phyloP scores from a whole-genome alignment of 306 rosid genomes.

The Medicago arabica region DNA sequence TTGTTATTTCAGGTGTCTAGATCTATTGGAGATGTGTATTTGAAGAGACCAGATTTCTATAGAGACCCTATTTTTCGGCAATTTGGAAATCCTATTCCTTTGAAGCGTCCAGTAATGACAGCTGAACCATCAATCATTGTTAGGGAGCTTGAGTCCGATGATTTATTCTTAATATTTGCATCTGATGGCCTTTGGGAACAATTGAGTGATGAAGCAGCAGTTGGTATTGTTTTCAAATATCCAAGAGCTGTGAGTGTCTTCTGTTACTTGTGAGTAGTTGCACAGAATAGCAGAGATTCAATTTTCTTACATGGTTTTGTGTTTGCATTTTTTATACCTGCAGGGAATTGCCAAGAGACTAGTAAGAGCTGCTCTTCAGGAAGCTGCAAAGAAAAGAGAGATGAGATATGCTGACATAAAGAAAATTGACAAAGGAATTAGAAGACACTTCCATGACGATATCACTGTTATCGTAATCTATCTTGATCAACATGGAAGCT shows the following conservation, averaged over 20 bases:
- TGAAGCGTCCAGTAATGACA: conserved; percentile 86
- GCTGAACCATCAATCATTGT: conserved; percentile 87
- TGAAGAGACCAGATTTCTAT: conserved; percentile 84
- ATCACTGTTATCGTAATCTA: conserved; percentile 85
- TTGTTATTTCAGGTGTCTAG: conserved; percentile 76
- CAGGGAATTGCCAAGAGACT: conserved; percentile 97
- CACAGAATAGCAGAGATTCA: background rate
- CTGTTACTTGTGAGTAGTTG: conserved; percentile 27
- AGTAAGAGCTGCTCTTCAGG: conserved; percentile 80
- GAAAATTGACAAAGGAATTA: conserved; percentile 79
- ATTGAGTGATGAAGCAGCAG: conserved; percentile 84
- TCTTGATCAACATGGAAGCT: conserved; percentile 69
- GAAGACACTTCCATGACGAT: conserved; percentile 93
- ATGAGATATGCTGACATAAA: conserved; percentile 87
- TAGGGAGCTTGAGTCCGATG: conserved; percentile 75
- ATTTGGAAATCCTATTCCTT: conserved; percentile 69
- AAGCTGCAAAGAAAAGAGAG: conserved; percentile 92
- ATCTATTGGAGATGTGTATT: conserved; percentile 89
- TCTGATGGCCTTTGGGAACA: conserved; percentile 99
- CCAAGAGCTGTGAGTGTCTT: conserved; percentile 86
- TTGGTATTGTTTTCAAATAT: conserved; percentile 78
- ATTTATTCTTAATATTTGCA: conserved; percentile 90
- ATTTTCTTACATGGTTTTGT: conserved; percentile 25
- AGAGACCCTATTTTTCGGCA: conserved; percentile 78
- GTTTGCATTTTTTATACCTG: conserved; percentile 24